Conservation (phyloP, 2,329 filamentous ascomycete species). For the Thielaviopsis populi region DNA sequence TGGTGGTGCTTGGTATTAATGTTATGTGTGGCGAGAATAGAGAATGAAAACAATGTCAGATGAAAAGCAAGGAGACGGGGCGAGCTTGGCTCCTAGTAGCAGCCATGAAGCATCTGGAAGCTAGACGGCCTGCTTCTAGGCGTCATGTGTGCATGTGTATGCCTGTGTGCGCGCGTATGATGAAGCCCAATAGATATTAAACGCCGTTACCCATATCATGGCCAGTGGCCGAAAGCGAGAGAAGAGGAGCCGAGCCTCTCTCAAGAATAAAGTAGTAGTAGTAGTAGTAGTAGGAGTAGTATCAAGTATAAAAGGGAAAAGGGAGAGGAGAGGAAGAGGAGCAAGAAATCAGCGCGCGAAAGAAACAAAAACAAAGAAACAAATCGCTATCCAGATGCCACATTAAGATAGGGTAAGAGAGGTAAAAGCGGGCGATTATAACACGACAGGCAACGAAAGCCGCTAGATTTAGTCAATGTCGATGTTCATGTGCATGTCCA, state of each 20-base stretch:
- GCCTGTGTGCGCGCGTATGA: neutral
- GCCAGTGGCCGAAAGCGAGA: neutral
- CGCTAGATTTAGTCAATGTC: neutral
- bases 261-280: constrained; percentile 1
- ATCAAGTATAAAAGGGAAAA: neutral
- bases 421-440: neutral
- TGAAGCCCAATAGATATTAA: constrained; percentile 1
- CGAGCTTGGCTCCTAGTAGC: no score
- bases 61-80: neutral
- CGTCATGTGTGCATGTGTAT: neutral
- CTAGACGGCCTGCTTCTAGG: no score
- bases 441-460: neutral
- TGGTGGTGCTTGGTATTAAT: neutral
- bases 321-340: neutral
- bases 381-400: constrained; percentile 5
- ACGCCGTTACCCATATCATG: neutral
- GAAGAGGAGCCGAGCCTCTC: neutral
- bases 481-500: no score
- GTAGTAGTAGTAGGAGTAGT: no score
- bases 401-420: constrained; percentile 3
- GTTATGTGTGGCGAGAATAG: neutral
- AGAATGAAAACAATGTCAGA: neutral
- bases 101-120: no score
- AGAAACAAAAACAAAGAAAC: constrained; percentile 3
- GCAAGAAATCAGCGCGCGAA: neutral